Percentiles rank a stretch among this genome's conserved stretches.
phyloP scores from a whole-genome alignment of 495 filamentous ascomycete species.

The Achaetomiella virescens region DNA sequence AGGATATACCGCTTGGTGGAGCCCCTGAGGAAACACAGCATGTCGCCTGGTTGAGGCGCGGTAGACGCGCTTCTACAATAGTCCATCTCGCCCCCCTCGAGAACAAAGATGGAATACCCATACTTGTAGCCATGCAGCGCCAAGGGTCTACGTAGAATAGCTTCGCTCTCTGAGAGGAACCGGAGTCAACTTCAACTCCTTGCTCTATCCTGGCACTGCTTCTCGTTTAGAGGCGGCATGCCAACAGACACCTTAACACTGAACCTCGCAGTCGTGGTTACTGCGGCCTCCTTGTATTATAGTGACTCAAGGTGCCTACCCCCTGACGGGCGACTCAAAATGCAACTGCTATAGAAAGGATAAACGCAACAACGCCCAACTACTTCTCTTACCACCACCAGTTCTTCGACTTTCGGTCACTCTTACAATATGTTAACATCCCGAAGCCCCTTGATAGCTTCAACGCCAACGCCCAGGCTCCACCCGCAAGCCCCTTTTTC shows the following conservation, averaged over 20 bases:
- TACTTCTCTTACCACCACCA: constrained; percentile 62
- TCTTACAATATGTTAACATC: constrained; percentile 29
- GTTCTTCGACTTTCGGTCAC: constrained; percentile 60
- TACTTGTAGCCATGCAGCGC: too few species aligned
- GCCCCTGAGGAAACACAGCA: background rate
- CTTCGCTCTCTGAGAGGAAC: too few species aligned
- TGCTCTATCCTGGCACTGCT: too few species aligned
- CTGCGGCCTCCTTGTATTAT: constrained; percentile 12
- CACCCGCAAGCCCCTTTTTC: constrained; percentile 36
- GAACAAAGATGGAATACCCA: background rate
- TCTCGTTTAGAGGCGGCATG: too few species aligned
- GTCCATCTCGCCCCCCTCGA: background rate
- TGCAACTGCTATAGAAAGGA: constrained; percentile 46
- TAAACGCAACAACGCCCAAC: constrained; percentile 40
- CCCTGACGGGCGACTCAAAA: constrained; percentile 37
- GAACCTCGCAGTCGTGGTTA: constrained; percentile 13
- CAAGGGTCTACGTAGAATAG: too few species aligned
- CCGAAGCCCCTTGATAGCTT: constrained; percentile 20
- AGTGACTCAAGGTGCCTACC: constrained; percentile 20
- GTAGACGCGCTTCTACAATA: background rate
- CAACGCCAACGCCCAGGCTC: constrained; percentile 26
- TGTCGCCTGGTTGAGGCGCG: background rate
- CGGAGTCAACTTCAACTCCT: too few species aligned
- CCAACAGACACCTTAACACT: background rate
- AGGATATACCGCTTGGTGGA: background rate